Percentiles rank a stretch among this genome's conserved stretches.
Conservation (phyloP, 306 rosid genomes). For the Alnus rubra region DNA sequence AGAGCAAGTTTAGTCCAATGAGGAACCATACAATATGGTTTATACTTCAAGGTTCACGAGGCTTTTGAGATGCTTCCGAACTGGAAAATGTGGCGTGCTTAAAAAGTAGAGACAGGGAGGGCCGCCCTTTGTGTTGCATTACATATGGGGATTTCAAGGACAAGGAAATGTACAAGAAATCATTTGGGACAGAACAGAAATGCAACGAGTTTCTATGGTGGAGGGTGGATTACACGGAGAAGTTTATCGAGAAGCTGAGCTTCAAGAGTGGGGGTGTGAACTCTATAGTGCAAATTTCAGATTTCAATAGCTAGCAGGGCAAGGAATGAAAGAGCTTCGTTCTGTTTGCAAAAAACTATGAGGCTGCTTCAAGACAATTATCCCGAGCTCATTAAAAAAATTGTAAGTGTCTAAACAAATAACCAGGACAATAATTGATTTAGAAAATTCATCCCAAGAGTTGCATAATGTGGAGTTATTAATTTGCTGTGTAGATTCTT, state of each 20-base stretch:
- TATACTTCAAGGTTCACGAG: conserved; percentile 6
- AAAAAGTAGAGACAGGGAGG: conserved; percentile 7
- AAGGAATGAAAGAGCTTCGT: conserved; percentile 59
- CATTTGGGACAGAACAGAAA: conserved; percentile 51
- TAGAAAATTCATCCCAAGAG: too few species aligned
- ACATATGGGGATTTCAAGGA: conserved; percentile 47
- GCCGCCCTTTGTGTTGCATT: conserved; percentile 60
- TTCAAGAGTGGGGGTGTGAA: conserved; percentile 68
- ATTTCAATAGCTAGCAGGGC: conserved; percentile 52
- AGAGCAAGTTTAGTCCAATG: too few species aligned
- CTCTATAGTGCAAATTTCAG: conserved; percentile 56
- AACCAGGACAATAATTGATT: too few species aligned
- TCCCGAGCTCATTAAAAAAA: conserved; percentile 59
- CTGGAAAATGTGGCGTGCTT: too few species aligned
- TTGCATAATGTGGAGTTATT: neutral
- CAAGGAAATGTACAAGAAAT: conserved; percentile 32
- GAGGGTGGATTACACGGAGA: conserved; percentile 64
- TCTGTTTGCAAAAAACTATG: conserved; percentile 43
- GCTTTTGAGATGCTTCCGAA: too few species aligned
- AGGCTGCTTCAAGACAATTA: conserved; percentile 53
- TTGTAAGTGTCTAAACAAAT: conserved; percentile 17
- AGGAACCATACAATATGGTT: too few species aligned
- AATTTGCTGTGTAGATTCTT: conserved; percentile 46
- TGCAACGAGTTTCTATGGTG: conserved; percentile 51
- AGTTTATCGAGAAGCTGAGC: conserved; percentile 39